A percentile compares a stretch with the other conserved stretches of the same genome.
Evolutionary conservation across 495 filamentous ascomycete species (phyloP).

Genomic region (Trichoderma parareesei): DNA sequence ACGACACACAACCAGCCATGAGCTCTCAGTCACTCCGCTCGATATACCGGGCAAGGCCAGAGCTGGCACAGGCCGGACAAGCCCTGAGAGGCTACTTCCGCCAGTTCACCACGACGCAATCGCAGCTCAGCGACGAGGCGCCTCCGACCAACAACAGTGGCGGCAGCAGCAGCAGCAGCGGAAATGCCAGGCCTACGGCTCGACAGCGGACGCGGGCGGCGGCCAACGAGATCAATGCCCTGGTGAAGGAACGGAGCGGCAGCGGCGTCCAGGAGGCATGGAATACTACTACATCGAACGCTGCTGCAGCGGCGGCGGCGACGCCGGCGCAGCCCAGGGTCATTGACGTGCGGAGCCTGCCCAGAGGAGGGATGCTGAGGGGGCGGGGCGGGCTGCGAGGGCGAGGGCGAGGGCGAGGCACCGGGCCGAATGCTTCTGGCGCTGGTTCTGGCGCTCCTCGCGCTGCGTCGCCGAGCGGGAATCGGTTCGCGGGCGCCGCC

Average conservation of each 20-base stretch:
- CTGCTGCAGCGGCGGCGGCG: background rate
- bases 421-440: conserved; percentile 15
- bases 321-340: conserved; percentile 16
- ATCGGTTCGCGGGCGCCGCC: background rate
- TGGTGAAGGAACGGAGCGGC: background rate
- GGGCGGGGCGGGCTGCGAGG: conserved; percentile 14
- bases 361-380: conserved; percentile 13
- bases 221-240: conserved; percentile 7
- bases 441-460: background rate
- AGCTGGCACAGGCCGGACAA: background rate
- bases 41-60: conserved; percentile 6
- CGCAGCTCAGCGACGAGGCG: background rate
- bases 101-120: conserved; percentile 9
- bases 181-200: background rate
- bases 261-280: background rate
- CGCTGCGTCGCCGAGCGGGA: background rate
- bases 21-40: conserved; percentile 7
- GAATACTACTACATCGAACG: background rate
- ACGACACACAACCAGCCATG: background rate
- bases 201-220: conserved; percentile 5
- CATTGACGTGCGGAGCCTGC: conserved; percentile 24
- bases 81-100: conserved; percentile 1
- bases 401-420: conserved; percentile 6
- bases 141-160: background rate
- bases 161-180: no score